Evolutionary conservation across 495 filamentous ascomycete species (phyloP).

Genomic region (Penicillium canariense): DNA sequence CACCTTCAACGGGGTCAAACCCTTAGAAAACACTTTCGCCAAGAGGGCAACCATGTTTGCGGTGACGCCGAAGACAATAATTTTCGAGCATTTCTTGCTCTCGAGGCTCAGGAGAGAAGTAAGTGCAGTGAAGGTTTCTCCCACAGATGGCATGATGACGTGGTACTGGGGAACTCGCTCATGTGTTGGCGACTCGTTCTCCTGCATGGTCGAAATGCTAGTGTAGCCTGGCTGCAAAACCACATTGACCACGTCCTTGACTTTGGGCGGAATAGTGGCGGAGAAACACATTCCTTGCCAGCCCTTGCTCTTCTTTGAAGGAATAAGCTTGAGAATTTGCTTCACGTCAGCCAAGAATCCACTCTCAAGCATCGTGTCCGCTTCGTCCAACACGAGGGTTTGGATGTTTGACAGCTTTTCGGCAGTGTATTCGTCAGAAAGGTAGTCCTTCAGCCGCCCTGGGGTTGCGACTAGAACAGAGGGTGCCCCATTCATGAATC

Average conservation of each 20-base stretch:
- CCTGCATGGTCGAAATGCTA: conserved; percentile 59
- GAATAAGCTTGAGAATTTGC: conserved; percentile 55
- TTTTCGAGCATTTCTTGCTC: conserved; percentile 51
- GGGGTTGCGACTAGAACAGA: conserved; percentile 62
- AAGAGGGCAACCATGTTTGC: conserved; percentile 61
- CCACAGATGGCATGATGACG: conserved; percentile 52
- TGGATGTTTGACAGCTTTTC: conserved; percentile 48
- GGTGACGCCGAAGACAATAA: conserved; percentile 67
- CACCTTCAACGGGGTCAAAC: conserved; percentile 44
- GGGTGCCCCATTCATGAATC: conserved; percentile 49
- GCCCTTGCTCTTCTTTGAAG: conserved; percentile 55
- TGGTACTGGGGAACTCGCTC: conserved; percentile 61
- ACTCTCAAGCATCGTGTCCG: conserved; percentile 62
- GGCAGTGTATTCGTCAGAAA: conserved; percentile 45
- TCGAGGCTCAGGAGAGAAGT: conserved; percentile 47
- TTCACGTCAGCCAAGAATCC: conserved; percentile 60
- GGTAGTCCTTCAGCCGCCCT: conserved; percentile 61
- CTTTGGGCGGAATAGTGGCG: conserved; percentile 62
- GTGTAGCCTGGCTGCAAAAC: conserved; percentile 56
- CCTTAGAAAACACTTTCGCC: conserved; percentile 44
- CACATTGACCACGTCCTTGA: conserved; percentile 57
- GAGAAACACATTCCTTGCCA: conserved; percentile 74
- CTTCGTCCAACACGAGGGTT: conserved; percentile 65
- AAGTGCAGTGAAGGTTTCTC: conserved; percentile 52
- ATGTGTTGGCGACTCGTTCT: conserved; percentile 59